Percentiles rank a stretch among this genome's conserved stretches.
Evolutionary conservation across 1,284 basidiomycete genomes (phyloP).

Genomic region (Tetrapyrgos nigripes): DNA sequence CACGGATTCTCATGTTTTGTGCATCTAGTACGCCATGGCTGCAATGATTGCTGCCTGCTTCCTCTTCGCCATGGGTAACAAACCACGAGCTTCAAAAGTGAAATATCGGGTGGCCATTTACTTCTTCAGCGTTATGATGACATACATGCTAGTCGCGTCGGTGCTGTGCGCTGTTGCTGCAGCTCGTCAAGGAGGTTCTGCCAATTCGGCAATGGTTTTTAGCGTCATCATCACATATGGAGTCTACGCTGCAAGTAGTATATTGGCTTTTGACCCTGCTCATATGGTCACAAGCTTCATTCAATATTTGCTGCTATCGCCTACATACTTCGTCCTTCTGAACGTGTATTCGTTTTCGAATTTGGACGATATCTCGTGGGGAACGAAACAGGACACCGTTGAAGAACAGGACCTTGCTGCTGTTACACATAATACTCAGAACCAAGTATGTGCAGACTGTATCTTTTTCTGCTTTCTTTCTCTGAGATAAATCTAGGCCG

Average conservation of each 20-base stretch:
- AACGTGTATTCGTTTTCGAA: slow-evolving; percentile 89
- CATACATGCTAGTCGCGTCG: slow-evolving; percentile 83
- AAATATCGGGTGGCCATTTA: slow-evolving; percentile 88
- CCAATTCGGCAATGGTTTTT: slow-evolving; percentile 82
- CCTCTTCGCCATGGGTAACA: slow-evolving; percentile 41
- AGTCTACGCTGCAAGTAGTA: slow-evolving; percentile 79
- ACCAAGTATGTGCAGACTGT: slow-evolving; percentile 57
- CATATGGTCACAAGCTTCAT: slow-evolving; percentile 91
- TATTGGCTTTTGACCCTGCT: slow-evolving; percentile 94
- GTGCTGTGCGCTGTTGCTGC: slow-evolving; percentile 79
- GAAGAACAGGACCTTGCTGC: slow-evolving; percentile 81
- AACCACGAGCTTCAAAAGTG: slow-evolving; percentile 55
- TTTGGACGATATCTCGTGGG: slow-evolving; percentile 89
- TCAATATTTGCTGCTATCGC: slow-evolving; percentile 88
- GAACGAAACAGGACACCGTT: slow-evolving; percentile 83
- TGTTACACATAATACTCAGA: slow-evolving; percentile 79
- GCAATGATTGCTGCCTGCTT: slow-evolving; percentile 75
- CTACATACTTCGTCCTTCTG: slow-evolving; percentile 89
- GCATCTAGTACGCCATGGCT: slow-evolving; percentile 79
- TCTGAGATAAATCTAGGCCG: slow-evolving; percentile 31
- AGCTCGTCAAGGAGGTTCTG: slow-evolving; percentile 63
- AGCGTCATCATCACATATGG: slow-evolving; percentile 90
- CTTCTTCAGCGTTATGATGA: slow-evolving; percentile 80
- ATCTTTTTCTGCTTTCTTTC: neutral
- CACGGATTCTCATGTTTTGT: neutral